These are phyloP conservation scores for Ceratobasidium sp. DNA, from an alignment of 1,284 basidiomycete genomes.

Conservation along the genomic window DNA sequence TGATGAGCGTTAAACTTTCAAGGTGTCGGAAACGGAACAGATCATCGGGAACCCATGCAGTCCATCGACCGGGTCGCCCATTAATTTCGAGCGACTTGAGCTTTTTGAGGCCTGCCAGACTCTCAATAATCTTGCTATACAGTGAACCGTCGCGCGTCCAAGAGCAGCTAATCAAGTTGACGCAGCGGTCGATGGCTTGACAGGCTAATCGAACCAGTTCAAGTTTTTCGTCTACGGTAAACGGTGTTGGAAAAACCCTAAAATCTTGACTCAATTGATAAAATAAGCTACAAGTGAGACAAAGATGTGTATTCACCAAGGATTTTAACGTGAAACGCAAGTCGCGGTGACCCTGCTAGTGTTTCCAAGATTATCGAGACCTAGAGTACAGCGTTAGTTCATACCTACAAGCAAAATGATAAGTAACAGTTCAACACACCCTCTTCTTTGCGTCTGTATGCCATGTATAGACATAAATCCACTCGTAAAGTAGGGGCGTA, in stretches of 20 bases:
- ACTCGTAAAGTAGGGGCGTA: slow-evolving; percentile 24
- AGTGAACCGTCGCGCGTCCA: slow-evolving; percentile 33
- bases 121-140: slow-evolving; percentile 12
- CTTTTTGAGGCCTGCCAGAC: slow-evolving; percentile 3
- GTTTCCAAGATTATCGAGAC: slow-evolving; percentile 32
- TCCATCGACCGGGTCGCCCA: slow-evolving; percentile 21
- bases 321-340: slow-evolving; percentile 33
- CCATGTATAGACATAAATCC: slow-evolving; percentile 41
- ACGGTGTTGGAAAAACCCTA: slow-evolving; percentile 31
- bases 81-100: slow-evolving; percentile 33
- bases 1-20: slow-evolving; percentile 29
- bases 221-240: slow-evolving; percentile 30
- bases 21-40: slow-evolving; percentile 25
- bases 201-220: not conserved
- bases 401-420: too few species aligned
- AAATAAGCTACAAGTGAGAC: not conserved
- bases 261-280: slow-evolving; percentile 11
- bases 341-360: slow-evolving; percentile 1
- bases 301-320: not conserved
- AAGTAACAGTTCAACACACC: not conserved
- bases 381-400: not conserved
- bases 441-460: slow-evolving; percentile 24
- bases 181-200: slow-evolving; percentile 15
- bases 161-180: slow-evolving; percentile 24
- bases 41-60: slow-evolving; percentile 34